phyloP scores from a whole-genome alignment of 306 rosid species.

The Leucaena leucocephala region DNA sequence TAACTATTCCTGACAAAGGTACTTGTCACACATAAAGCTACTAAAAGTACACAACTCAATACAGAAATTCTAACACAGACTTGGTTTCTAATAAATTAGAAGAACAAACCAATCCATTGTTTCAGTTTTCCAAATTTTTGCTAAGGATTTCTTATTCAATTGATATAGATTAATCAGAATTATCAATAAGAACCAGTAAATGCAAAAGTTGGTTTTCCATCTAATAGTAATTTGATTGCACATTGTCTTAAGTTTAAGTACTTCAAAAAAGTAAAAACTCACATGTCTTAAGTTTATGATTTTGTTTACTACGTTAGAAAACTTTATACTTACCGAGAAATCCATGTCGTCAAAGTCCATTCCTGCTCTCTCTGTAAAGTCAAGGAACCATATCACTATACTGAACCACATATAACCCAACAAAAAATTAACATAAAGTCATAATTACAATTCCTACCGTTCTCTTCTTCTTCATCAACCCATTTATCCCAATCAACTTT shows the following conservation, averaged over 20 bases:
- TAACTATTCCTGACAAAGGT: background rate
- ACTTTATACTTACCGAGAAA: slow-evolving; percentile 42
- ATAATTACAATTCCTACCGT: slow-evolving; percentile 26
- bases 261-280: background rate
- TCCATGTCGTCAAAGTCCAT: slow-evolving; percentile 44
- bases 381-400: background rate
- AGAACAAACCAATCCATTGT: background rate
- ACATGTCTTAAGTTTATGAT: background rate
- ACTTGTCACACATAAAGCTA: background rate
- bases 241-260: too few relatives aligned
- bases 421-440: background rate
- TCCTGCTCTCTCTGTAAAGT: slow-evolving; percentile 36
- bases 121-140: background rate
- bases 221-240: background rate
- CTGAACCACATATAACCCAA: background rate
- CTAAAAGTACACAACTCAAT: background rate
- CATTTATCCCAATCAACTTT: slow-evolving; percentile 32
- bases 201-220: background rate
- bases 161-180: background rate
- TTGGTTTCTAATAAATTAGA: background rate
- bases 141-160: background rate
- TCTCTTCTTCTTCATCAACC: slow-evolving; percentile 41
- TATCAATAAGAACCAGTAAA: background rate
- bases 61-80: background rate
- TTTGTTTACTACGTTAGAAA: background rate